Conservation (phyloP, 352 stramenopile species). For the Phytophthora cactorum region DNA sequence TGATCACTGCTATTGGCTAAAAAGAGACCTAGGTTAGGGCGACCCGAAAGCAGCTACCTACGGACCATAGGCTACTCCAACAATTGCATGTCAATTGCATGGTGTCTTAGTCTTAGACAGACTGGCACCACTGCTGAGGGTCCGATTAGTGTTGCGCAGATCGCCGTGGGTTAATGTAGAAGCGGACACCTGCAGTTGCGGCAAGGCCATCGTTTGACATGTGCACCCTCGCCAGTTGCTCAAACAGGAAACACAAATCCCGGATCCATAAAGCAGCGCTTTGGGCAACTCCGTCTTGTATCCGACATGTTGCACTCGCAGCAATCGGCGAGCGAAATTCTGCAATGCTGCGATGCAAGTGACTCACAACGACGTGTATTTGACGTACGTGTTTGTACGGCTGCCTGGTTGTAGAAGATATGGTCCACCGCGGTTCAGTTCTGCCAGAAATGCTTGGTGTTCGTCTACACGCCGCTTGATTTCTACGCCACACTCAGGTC, state of each 20-base stretch:
- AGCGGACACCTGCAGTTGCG: not conserved
- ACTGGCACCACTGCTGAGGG: not conserved
- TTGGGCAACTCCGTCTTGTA: not conserved
- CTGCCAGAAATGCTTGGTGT: not conserved
- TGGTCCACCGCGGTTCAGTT: conserved; percentile 1
- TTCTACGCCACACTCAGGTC: conserved; percentile 13
- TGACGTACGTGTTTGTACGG: not conserved
- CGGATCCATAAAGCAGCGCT: not conserved
- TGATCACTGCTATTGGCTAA: conserved; percentile 6
- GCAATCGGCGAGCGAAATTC: not conserved
- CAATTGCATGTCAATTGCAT: not conserved
- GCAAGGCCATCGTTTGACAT: not conserved
- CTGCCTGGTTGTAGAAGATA: not conserved
- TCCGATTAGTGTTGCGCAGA: not conserved
- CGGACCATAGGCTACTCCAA: no score
- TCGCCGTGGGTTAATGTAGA: not conserved
- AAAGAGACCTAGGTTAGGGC: conserved; percentile 12
- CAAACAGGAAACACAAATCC: not conserved
- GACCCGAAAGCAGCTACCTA: not conserved
- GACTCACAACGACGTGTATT: conserved; percentile 4
- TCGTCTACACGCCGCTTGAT: conserved; percentile 10
- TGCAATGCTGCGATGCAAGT: conserved; percentile 2
- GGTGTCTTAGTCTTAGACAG: not conserved
- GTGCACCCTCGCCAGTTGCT: not conserved
- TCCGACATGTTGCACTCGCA: not conserved